Conservation (phyloP, 805 yeast genomes). For the Ogataea degrootiae region DNA sequence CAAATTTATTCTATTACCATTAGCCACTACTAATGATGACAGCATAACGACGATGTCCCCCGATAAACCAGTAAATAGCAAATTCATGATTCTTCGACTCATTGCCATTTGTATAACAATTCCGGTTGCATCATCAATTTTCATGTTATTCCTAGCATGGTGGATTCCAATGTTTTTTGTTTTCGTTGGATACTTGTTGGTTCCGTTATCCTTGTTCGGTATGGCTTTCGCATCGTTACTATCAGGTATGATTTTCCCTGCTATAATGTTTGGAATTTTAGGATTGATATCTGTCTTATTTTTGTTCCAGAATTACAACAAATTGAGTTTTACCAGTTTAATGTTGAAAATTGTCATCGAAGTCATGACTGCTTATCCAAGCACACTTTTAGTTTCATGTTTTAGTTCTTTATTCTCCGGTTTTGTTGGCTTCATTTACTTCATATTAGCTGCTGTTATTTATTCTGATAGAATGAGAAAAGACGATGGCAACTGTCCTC, state of each 20-base stretch:
- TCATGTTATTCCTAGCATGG: conserved; percentile 21
- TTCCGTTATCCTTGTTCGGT: conserved; percentile 25
- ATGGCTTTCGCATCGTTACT: conserved; percentile 16
- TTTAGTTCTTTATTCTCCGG: conserved; percentile 40
- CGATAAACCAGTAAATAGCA: conserved; percentile 2
- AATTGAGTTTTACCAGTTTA: conserved; percentile 26
- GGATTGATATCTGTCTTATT: conserved; percentile 20
- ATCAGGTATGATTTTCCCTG: conserved; percentile 16
- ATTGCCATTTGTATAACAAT: conserved; percentile 10
- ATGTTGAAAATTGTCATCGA: conserved; percentile 49
- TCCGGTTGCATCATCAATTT: conserved; percentile 21
- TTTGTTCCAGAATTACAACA: conserved; percentile 21
- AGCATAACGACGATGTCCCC: neutral
- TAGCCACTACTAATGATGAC: neutral
- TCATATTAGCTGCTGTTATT: conserved; percentile 59
- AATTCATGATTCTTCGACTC: conserved; percentile 5
- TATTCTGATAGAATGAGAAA: conserved; percentile 18
- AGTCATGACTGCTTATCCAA: conserved; percentile 70
- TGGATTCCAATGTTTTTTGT: conserved; percentile 26
- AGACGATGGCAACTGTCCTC: conserved; percentile 52
- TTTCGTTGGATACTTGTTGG: conserved; percentile 23
- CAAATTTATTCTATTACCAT: conserved; percentile 2
- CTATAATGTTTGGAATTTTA: conserved; percentile 14
- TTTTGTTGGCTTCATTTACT: conserved; percentile 59
- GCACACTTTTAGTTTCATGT: conserved; percentile 48